Evolutionary conservation across 768 basidiomycete species (phyloP), one percentile per base, ranked within the genome.

Genomic region (Auriculariales sp.): DNA sequence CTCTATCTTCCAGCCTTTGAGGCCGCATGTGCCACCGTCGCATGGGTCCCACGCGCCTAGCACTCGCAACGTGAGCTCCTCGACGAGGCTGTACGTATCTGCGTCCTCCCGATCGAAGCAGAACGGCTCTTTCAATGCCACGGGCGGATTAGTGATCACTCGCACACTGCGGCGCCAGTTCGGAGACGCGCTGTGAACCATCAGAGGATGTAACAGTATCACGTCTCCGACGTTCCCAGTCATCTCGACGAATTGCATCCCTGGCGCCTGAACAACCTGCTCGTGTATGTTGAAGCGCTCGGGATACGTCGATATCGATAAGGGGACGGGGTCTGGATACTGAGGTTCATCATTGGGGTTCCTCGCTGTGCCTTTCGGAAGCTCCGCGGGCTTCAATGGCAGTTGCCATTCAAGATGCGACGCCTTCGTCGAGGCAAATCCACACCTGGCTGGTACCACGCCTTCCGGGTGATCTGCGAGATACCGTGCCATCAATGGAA

Each of bases 81-180:
- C 79, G 14, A 80, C 78, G 10, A 80, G 55, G 51, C 73, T 77
- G 48, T 52, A 73, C 15, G 75, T 72, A 0, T 65, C 61, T 11
- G 65, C 63, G 54, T 72, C 59, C 25, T 63, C 65, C 35, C 72
- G 63, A 33, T 66, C 56, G 55, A 78, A 76, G 30, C 70, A 65
- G 61, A 81, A 80, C 19, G 78, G 77, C 51, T 71, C 64, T 47
- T 66, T 69, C 47, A 79, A 62, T 31, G 70, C 63, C 5, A 79
- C 77, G 3, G 78, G 77, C 48, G 79, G 79, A 54, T 81, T 82
- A 36, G 78, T 79, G 58, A 81, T 81, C 49, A 82, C 66, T 53
- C 78, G 67, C 24, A 73, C 75, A 17, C 69, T 61, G 24, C 79
- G 72, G 33, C 72, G 62, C 55, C 73, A 65, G 58, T 81, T 81